phyloP scores from a whole-genome alignment of 305 asterid species.

The Solanum chacoense region DNA sequence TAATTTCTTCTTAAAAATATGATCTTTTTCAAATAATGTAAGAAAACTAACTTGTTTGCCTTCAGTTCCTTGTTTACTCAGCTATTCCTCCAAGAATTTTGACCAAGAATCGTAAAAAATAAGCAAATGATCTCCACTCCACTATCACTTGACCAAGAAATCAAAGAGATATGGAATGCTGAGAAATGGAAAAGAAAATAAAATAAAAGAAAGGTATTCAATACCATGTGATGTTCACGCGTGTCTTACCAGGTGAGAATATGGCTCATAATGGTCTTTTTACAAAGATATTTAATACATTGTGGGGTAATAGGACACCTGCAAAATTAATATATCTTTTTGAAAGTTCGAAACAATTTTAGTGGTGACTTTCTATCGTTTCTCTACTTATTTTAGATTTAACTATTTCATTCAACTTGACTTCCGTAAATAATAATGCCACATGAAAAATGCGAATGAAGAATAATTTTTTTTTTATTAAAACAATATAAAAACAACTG shows the following conservation, averaged over 20 bases:
- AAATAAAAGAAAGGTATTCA: too few relatives aligned
- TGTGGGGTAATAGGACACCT: neutral
- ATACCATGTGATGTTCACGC: neutral
- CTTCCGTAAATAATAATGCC: neutral
- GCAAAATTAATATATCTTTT: too few relatives aligned
- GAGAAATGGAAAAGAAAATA: neutral
- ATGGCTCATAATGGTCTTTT: neutral
- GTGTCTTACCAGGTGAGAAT: neutral
- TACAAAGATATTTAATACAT: too few relatives aligned
- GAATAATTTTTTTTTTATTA: neutral
- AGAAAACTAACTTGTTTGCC: neutral
- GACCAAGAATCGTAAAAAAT: neutral
- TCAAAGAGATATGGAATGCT: neutral
- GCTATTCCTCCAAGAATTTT: neutral
- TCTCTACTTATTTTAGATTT: neutral
- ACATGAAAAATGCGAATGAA: neutral
- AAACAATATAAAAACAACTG: too few relatives aligned
- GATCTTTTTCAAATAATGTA: neutral
- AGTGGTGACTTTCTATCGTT: neutral
- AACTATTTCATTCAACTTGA: neutral
- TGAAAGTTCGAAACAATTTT: neutral
- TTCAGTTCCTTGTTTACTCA: neutral
- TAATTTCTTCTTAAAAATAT: neutral
- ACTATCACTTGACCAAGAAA: neutral
- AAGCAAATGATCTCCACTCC: neutral